Evolutionary conservation across 1,284 basidiomycete species (phyloP).

Genomic region (Vanrija sp.): DNA sequence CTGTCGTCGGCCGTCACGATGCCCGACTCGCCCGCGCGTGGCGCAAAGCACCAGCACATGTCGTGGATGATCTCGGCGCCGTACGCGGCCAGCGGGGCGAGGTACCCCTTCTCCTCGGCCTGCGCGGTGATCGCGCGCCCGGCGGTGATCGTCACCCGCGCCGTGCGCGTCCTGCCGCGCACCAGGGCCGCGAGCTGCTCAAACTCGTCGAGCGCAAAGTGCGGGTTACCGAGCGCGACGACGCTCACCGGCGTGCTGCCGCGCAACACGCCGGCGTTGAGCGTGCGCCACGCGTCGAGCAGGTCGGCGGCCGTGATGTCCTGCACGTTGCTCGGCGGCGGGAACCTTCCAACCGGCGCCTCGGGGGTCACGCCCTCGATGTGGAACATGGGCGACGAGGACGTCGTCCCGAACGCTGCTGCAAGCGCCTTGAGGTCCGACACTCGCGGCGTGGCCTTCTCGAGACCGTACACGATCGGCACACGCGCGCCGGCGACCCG

Average conservation of each 20-base stretch:
- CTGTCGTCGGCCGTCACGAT: neutral
- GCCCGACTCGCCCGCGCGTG: neutral
- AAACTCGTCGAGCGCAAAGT: conserved; percentile 11
- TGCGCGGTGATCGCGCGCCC: conserved; percentile 1
- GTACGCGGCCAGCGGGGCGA: neutral
- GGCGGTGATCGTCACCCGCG: conserved; percentile 3
- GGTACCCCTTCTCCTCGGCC: conserved; percentile 3
- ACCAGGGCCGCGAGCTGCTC: conserved; percentile 3
- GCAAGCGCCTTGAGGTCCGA: conserved; percentile 14
- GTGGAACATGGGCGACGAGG: conserved; percentile 13
- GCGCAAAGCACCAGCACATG: conserved; percentile 14
- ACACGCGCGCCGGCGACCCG: neutral
- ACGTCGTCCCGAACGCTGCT: conserved; percentile 10
- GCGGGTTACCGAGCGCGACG: conserved; percentile 13
- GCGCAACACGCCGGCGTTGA: conserved; percentile 4
- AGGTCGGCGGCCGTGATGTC: neutral
- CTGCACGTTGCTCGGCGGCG: neutral
- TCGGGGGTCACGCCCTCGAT: conserved; percentile 11
- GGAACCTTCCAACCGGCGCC: neutral
- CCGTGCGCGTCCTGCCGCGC: neutral
- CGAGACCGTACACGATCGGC: conserved; percentile 5
- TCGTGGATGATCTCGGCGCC: conserved; percentile 7
- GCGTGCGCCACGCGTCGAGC: conserved; percentile 1
- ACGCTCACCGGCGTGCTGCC: conserved; percentile 3
- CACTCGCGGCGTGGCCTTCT: neutral